Conservation (phyloP, 2,329 filamentous ascomycete genomes). For the Dactylellina parvicollis region DNA sequence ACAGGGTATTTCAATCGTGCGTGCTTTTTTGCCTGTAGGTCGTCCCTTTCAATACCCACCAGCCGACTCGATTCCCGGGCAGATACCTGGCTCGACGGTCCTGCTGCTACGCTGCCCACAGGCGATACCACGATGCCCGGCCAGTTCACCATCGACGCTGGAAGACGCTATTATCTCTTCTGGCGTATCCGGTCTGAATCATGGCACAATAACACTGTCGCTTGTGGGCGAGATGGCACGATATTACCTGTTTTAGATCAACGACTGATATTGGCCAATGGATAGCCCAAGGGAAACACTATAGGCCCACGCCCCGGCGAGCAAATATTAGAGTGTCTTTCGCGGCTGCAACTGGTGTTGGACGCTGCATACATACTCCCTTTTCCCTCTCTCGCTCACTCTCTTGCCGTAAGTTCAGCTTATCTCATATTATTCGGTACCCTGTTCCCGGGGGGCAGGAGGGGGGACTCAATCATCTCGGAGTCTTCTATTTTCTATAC, state of each 20-base stretch:
- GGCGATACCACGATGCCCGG: slow-evolving; percentile 26
- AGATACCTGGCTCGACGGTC: slow-evolving; percentile 18
- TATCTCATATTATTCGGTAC: slow-evolving; percentile 39
- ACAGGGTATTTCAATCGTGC: slow-evolving; percentile 26
- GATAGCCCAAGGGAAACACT: slow-evolving; percentile 50
- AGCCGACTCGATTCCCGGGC: slow-evolving; percentile 35
- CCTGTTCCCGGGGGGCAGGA: slow-evolving; percentile 15
- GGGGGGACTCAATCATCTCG: slow-evolving; percentile 33
- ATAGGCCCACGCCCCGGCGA: slow-evolving; percentile 51
- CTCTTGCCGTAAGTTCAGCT: slow-evolving; percentile 51
- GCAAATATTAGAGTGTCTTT: slow-evolving; percentile 50
- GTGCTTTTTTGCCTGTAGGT: slow-evolving; percentile 38
- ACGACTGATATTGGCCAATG: slow-evolving; percentile 54
- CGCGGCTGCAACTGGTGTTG: slow-evolving; percentile 44
- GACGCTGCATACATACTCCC: slow-evolving; percentile 16
- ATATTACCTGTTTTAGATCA: slow-evolving; percentile 55
- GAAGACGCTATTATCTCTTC: slow-evolving; percentile 6
- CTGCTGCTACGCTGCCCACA: slow-evolving; percentile 18
- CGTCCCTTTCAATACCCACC: slow-evolving; percentile 44
- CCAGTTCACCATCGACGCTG: slow-evolving; percentile 40
- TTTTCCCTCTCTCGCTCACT: slow-evolving; percentile 10
- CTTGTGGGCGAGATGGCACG: slow-evolving; percentile 28
- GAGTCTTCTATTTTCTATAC: slow-evolving; percentile 31
- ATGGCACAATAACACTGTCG: slow-evolving; percentile 33
- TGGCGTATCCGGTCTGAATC: slow-evolving; percentile 1